phyloP scores from a whole-genome alignment of 2,329 filamentous ascomycete genomes.

The Neofusicoccum umdonicola region DNA sequence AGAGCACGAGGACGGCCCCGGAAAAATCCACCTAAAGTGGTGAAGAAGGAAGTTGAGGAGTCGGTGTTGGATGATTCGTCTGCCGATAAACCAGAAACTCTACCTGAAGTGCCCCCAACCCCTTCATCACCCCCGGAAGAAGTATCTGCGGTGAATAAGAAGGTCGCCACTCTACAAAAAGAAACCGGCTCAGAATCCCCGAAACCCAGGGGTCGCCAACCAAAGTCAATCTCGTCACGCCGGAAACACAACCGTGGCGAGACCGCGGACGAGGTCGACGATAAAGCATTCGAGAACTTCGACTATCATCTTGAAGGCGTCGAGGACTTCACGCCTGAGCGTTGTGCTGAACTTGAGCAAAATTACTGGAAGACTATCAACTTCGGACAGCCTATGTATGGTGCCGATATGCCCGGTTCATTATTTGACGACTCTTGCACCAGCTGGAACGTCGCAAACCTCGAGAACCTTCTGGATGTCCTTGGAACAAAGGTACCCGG shows the following conservation, averaged over 20 bases:
- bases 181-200: slow-evolving; percentile 43
- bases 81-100: slow-evolving; percentile 24
- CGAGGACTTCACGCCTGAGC: slow-evolving; percentile 83
- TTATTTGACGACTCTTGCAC: slow-evolving; percentile 84
- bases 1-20: slow-evolving; percentile 51
- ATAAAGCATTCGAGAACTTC: slow-evolving; percentile 85
- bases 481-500: slow-evolving; percentile 93
- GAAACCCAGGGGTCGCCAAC: slow-evolving; percentile 58
- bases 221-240: slow-evolving; percentile 76
- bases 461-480: slow-evolving; percentile 90
- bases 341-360: slow-evolving; percentile 91
- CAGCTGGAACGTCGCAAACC: slow-evolving; percentile 89
- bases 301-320: slow-evolving; percentile 82
- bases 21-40: slow-evolving; percentile 32
- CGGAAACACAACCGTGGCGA: slow-evolving; percentile 83
- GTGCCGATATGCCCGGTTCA: slow-evolving; percentile 93
- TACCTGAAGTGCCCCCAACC: slow-evolving; percentile 38
- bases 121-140: slow-evolving; percentile 40
- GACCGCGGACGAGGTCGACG: slow-evolving; percentile 75
- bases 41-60: slow-evolving; percentile 35
- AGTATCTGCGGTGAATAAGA: slow-evolving; percentile 7
- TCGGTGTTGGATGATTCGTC: slow-evolving; percentile 26
- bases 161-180: slow-evolving; percentile 28
- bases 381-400: slow-evolving; percentile 91
- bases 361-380: slow-evolving; percentile 97